phyloP scores from a whole-genome alignment of 805 yeast species.

The Starmerella kuoi region DNA sequence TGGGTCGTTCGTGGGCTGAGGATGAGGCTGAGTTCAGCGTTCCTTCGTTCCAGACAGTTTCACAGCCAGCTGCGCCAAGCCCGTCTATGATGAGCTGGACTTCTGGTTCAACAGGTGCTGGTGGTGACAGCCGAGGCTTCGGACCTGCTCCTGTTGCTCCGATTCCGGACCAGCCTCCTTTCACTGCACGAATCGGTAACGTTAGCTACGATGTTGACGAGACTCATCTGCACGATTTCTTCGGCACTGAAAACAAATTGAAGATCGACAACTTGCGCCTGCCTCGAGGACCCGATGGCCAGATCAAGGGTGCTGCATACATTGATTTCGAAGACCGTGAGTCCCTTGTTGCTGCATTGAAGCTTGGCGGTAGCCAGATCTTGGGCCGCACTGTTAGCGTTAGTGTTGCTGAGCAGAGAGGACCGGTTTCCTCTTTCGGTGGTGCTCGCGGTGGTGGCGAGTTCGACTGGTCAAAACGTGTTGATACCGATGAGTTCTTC shows the following conservation, averaged over 20 bases:
- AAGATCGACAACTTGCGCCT: constrained; percentile 57
- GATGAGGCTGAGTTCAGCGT: constrained; percentile 10
- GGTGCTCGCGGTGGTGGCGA: constrained; percentile 17
- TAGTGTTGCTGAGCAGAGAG: constrained; percentile 64
- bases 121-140: constrained; percentile 3
- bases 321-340: constrained; percentile 77
- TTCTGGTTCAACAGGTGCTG: not conserved
- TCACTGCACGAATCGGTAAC: constrained; percentile 75
- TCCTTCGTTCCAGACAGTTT: constrained; percentile 6
- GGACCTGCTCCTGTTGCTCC: constrained; percentile 36
- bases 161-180: constrained; percentile 86
- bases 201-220: constrained; percentile 74
- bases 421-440: constrained; percentile 38
- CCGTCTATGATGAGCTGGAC: constrained; percentile 7
- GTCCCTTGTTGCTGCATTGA: constrained; percentile 61
- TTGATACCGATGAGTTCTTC: constrained; percentile 28
- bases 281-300: constrained; percentile 50
- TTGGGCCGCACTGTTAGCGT: constrained; percentile 56
- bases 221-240: constrained; percentile 33
- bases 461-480: constrained; percentile 22
- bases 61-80: not conserved
- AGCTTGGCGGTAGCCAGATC: constrained; percentile 57
- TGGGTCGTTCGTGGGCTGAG: constrained; percentile 11
- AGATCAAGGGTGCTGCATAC: constrained; percentile 78
- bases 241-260: constrained; percentile 32